Evolutionary conservation across 371 early-diverging fungal species (phyloP), one percentile per base, ranked within the genome.

Genomic region (Mortierella sp.): DNA sequence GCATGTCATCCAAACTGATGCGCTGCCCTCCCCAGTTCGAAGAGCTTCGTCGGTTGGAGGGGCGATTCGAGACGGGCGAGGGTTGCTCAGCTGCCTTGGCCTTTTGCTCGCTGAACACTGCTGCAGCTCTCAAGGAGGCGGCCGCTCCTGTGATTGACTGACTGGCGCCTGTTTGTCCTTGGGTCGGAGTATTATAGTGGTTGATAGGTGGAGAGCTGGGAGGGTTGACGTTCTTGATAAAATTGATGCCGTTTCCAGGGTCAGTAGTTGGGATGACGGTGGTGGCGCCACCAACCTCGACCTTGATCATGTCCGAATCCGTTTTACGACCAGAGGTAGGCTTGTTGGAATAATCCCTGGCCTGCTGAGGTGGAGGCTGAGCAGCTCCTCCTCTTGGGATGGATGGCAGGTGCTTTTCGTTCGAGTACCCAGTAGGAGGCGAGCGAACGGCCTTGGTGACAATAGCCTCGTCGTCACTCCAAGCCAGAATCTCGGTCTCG

Each of bases 381-480:
- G 65, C 42, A 21, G 45, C 16, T 4, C 65, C 84, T 24, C 57
- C 52, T n/a, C 73, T 48, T 31, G 85, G 85, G 26, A 84, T 79
- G 2, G 82, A 68, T 14, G 85, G 85, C 11, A 84, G 54, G 14
- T 50, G 45, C 65, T 84, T 84, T 38, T 84, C 85, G 74, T 76
- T 72, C 11, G 79, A 71, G 45, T 81, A 84, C n/a, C 83, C 87
- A 1, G 75, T 80, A 7, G 86, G 86, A 24, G 86, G 86, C 5
- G 87, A 86, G 16, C 87, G 82, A 26, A 86, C 38, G 0, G 87
- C 87, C 50, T 80, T 82, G 28, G 74, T 77, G 10, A 86, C 87
- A 76, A 86, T 86, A 24, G 87, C 87, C 44, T 86, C 87, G 55
- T 86, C 87, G 38, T 86, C 87, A 42, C 87, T 86, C 87, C 87